Evolutionary conservation across 768 basidiomycete genomes (phyloP).

Genomic region (Candolleomyces efflorescens): DNA sequence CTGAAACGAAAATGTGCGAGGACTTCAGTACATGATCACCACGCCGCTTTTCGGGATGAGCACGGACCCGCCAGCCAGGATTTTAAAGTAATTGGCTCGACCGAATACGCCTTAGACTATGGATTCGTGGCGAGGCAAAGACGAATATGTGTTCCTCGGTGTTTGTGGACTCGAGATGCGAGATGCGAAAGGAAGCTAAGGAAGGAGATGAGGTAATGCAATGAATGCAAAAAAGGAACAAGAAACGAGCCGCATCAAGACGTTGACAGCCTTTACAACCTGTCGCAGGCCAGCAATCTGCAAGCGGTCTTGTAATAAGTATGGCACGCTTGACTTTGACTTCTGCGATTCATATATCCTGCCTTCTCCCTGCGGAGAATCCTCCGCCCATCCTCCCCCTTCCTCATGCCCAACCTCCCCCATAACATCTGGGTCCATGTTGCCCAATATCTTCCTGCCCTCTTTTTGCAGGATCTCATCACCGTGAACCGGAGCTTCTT

Average conservation of each 20-base stretch:
- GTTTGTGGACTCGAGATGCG: conserved; percentile 1
- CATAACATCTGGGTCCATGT: conserved; percentile 35
- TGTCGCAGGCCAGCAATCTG: background rate
- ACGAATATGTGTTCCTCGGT: conserved; percentile 6
- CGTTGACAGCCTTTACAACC: conserved; percentile 10
- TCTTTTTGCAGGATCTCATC: conserved; percentile 28
- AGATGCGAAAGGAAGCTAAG: conserved; percentile 3
- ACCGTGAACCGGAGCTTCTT: conserved; percentile 34
- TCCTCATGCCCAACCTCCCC: conserved; percentile 18
- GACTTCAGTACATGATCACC: too few relatives aligned
- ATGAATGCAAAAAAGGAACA: conserved; percentile 12
- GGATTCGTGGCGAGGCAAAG: background rate
- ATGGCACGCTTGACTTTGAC: conserved; percentile 11
- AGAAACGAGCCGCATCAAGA: conserved; percentile 6
- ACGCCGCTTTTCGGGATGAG: background rate
- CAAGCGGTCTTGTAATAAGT: background rate
- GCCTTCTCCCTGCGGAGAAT: background rate
- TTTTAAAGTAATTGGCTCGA: background rate
- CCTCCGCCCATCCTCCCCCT: conserved; percentile 1
- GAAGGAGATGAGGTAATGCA: conserved; percentile 6
- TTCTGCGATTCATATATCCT: conserved; percentile 9
- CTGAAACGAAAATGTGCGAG: too few relatives aligned
- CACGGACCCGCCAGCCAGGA: background rate
- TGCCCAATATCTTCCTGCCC: conserved; percentile 29
- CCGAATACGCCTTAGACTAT: background rate